Conservation (phyloP, 139 green algal species). For the Auxenochlorella protothecoides region DNA sequence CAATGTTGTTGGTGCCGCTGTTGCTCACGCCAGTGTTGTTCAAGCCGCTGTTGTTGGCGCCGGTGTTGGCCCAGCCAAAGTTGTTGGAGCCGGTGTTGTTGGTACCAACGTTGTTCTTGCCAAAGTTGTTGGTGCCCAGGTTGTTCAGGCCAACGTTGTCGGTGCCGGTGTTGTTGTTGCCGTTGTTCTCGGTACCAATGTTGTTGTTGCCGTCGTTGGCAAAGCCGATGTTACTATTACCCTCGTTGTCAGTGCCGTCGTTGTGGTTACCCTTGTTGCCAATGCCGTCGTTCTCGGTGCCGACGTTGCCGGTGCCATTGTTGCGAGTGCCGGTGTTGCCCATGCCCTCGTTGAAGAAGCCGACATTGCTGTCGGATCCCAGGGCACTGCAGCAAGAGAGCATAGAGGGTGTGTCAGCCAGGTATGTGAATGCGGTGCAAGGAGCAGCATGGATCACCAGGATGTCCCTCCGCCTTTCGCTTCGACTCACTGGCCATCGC, state of each 20-base stretch:
- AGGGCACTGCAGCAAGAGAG: too few relatives aligned
- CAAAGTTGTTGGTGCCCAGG: constrained; percentile 9
- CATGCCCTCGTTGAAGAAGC: constrained; percentile 3
- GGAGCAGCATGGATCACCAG: not conserved
- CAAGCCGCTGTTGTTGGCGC: constrained; percentile 6
- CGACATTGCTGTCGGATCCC: constrained; percentile 1
- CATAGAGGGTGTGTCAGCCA: not conserved
- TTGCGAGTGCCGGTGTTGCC: not conserved
- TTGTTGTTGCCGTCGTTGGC: constrained; percentile 16
- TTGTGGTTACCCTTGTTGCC: constrained; percentile 4
- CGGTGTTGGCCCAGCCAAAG: constrained; percentile 7
- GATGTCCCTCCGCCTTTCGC: constrained; percentile 1
- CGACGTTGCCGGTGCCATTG: not conserved
- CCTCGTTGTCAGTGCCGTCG: constrained; percentile 8
- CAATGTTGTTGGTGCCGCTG: constrained; percentile 3
- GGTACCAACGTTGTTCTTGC: not conserved
- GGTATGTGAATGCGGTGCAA: not conserved
- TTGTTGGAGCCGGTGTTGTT: constrained; percentile 11
- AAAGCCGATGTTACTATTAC: constrained; percentile 7
- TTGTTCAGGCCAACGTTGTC: constrained; percentile 6
- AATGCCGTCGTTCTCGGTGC: constrained; percentile 2
- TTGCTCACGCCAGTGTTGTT: constrained; percentile 8
- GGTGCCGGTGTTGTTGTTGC: constrained; percentile 11
- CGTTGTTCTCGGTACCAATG: constrained; percentile 6
- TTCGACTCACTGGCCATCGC: not conserved